Conservation (phyloP, 768 basidiomycete genomes). For the Dendrothele bispora region DNA sequence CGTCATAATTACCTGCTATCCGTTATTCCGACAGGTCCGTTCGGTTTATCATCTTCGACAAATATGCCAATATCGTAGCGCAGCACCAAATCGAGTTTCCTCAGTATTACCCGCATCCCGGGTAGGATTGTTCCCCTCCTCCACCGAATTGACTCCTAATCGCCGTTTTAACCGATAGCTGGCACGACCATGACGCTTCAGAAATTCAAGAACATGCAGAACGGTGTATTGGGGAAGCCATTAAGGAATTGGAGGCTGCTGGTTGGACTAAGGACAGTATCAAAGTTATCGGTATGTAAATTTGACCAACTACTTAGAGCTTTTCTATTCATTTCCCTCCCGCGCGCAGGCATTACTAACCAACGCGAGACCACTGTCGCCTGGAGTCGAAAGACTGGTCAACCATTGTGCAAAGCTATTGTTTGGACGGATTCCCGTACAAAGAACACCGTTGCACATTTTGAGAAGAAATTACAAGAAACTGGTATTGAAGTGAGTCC, state of each 20-base stretch:
- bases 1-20: slow-evolving; percentile 1
- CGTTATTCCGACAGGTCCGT: slow-evolving; percentile 60
- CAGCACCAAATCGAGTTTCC: slow-evolving; percentile 92
- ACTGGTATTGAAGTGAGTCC: slow-evolving; percentile 71
- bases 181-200: slow-evolving; percentile 92
- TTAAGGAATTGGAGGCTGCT: slow-evolving; percentile 64
- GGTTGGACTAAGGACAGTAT: slow-evolving; percentile 83
- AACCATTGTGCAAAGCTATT: slow-evolving; percentile 84
- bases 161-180: slow-evolving; percentile 47
- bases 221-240: slow-evolving; percentile 71
- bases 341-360: slow-evolving; percentile 80
- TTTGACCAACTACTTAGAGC: too few species aligned
- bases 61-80: slow-evolving; percentile 82
- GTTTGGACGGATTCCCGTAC: slow-evolving; percentile 98
- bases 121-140: slow-evolving; percentile 42
- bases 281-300: slow-evolving; percentile 84
- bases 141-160: not conserved
- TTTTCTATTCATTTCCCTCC: slow-evolving; percentile 12
- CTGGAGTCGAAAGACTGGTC: slow-evolving; percentile 90
- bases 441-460: slow-evolving; percentile 80
- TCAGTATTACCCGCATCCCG: slow-evolving; percentile 89
- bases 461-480: slow-evolving; percentile 67
- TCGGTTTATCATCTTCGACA: slow-evolving; percentile 89
- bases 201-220: slow-evolving; percentile 80
- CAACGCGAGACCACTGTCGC: slow-evolving; percentile 95